phyloP scores from a whole-genome alignment of 2,329 filamentous ascomycete species.

The Colletotrichum cereale region DNA sequence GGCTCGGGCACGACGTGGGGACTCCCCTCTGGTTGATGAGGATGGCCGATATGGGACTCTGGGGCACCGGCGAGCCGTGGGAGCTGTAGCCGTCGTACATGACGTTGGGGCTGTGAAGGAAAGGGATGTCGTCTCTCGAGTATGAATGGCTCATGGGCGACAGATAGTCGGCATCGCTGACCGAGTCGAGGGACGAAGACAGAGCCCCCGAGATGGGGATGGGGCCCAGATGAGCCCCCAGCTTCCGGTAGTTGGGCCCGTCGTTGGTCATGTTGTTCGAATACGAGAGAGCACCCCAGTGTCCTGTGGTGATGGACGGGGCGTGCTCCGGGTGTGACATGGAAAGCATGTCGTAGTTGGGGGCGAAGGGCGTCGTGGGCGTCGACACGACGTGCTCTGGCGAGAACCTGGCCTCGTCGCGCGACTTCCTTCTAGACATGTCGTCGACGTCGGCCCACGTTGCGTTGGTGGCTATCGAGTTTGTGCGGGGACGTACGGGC shows the following conservation, averaged over 20 bases:
- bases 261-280: conserved; percentile 56
- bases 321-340: conserved; percentile 62
- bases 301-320: conserved; percentile 52
- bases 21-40: conserved; percentile 68
- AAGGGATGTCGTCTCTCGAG: conserved; percentile 65
- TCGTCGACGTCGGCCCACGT: conserved; percentile 57
- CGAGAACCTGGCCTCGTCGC: conserved; percentile 54
- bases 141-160: conserved; percentile 70
- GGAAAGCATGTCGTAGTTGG: conserved; percentile 63
- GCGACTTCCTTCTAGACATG: conserved; percentile 48
- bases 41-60: conserved; percentile 67
- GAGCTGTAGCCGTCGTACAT: conserved; percentile 69
- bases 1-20: conserved; percentile 71
- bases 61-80: conserved; percentile 66
- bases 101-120: conserved; percentile 63
- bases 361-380: conserved; percentile 55
- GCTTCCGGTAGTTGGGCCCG: conserved; percentile 59
- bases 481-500: conserved; percentile 58
- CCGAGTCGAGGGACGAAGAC: conserved; percentile 68
- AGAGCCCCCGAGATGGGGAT: conserved; percentile 63
- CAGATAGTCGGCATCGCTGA: conserved; percentile 73
- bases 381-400: conserved; percentile 57
- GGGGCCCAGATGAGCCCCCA: conserved; percentile 53
- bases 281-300: conserved; percentile 63
- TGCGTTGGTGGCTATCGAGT: conserved; percentile 55